phyloP scores from a whole-genome alignment of 331 rosid genomes.

The Acacia concinna region DNA sequence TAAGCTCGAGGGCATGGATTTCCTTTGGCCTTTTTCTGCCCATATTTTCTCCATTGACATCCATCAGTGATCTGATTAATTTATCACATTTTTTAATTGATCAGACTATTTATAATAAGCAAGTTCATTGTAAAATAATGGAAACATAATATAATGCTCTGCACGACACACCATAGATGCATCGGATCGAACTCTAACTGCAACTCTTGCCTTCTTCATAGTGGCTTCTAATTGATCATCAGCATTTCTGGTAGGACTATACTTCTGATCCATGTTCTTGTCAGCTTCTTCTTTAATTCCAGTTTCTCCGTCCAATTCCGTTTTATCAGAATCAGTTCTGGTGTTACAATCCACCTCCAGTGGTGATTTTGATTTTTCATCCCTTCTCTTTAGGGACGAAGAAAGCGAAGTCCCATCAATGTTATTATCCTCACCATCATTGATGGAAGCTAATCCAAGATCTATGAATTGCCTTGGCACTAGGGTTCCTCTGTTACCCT shows the following conservation, averaged over 20 bases:
- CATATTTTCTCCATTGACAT: slow-evolving; percentile 96
- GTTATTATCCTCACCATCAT: slow-evolving; percentile 14
- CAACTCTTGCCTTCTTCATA: slow-evolving; percentile 77
- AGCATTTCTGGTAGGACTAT: slow-evolving; percentile 46
- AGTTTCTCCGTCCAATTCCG: slow-evolving; percentile 27
- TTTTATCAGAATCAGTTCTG: slow-evolving; percentile 43
- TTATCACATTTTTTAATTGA: slow-evolving; percentile 5
- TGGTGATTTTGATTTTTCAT: slow-evolving; percentile 44
- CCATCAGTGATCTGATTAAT: slow-evolving; percentile 68
- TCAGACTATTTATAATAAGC: not conserved
- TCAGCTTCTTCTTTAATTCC: slow-evolving; percentile 44
- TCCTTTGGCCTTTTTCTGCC: slow-evolving; percentile 93
- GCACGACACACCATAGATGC: slow-evolving; percentile 53
- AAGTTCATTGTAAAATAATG: not conserved
- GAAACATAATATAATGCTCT: not conserved
- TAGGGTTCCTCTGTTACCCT: slow-evolving; percentile 2
- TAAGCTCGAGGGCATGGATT: slow-evolving; percentile 93
- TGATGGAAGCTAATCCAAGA: slow-evolving; percentile 53
- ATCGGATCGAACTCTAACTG: slow-evolving; percentile 79
- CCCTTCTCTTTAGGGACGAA: slow-evolving; percentile 32
- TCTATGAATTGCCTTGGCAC: slow-evolving; percentile 73
- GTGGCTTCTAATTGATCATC: slow-evolving; percentile 80
- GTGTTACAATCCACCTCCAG: slow-evolving; percentile 24
- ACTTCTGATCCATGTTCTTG: slow-evolving; percentile 42
- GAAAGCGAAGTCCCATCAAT: slow-evolving; percentile 48